phyloP scores from a whole-genome alignment of 2,329 filamentous ascomycete genomes.

The Ophiostoma triangulosporum region DNA sequence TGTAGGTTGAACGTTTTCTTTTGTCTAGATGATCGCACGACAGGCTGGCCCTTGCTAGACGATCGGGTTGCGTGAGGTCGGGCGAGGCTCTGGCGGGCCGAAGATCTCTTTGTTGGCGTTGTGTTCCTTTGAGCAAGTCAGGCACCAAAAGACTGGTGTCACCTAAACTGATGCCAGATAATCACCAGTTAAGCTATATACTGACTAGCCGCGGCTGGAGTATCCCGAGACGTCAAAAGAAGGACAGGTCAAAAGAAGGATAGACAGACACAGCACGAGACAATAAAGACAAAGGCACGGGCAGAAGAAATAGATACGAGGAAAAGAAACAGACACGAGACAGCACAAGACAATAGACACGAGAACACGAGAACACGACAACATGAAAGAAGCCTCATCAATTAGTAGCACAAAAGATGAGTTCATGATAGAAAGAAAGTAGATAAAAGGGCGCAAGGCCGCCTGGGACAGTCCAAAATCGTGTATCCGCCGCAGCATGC shows the following conservation, averaged over 20 bases:
- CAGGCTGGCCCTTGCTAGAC: background rate
- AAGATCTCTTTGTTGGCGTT: background rate
- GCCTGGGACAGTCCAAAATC: slow-evolving; percentile 3
- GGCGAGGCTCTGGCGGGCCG: background rate
- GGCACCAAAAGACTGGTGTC: background rate
- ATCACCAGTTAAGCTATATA: too few species aligned
- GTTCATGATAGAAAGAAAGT: background rate
- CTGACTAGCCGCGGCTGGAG: too few species aligned
- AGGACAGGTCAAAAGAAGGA: background rate
- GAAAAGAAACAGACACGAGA: background rate
- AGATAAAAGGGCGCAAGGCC: background rate
- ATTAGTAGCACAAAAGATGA: background rate
- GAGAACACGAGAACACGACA: background rate
- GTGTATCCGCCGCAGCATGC: slow-evolving; percentile 9
- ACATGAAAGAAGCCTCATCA: background rate
- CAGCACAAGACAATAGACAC: background rate
- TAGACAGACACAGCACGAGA: background rate
- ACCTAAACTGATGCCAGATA: too few species aligned
- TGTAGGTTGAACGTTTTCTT: background rate
- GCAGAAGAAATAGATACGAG: too few species aligned
- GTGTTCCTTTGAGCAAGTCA: background rate
- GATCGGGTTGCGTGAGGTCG: background rate
- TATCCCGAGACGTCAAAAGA: too few species aligned
- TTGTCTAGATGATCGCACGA: background rate
- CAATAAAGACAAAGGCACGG: background rate